Evolutionary conservation across 2,329 filamentous ascomycete species (phyloP).

Genomic region (Fonsecaea monophora): DNA sequence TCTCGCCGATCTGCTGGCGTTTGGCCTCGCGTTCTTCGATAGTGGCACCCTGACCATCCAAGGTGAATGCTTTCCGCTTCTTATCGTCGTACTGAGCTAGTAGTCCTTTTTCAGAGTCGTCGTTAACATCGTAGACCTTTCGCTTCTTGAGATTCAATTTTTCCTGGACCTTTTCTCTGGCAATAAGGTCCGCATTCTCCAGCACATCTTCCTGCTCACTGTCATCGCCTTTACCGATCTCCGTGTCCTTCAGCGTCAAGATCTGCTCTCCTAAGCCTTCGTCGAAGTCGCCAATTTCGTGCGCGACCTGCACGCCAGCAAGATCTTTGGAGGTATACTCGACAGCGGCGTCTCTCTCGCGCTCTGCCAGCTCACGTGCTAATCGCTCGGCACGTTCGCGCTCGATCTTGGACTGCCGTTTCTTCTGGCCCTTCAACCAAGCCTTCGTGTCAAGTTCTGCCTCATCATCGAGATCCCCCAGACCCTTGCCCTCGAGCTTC

Average conservation of each 20-base stretch:
- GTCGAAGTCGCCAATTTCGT: conserved; percentile 81
- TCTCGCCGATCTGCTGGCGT: conserved; percentile 62
- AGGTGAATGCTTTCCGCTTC: conserved; percentile 83
- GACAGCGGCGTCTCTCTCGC: conserved; percentile 70
- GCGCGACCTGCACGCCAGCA: conserved; percentile 87
- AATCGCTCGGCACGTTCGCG: conserved; percentile 71
- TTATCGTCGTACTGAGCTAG: conserved; percentile 96
- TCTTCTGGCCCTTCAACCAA: conserved; percentile 90
- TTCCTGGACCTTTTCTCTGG: conserved; percentile 60
- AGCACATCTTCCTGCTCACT: conserved; percentile 91
- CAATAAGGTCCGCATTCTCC: conserved; percentile 52
- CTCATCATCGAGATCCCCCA: conserved; percentile 76
- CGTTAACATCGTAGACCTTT: conserved; percentile 87
- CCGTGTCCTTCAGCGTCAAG: conserved; percentile 90
- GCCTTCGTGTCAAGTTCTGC: conserved; percentile 76
- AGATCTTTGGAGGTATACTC: conserved; percentile 87
- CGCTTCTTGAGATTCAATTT: conserved; percentile 90
- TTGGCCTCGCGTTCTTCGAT: conserved; percentile 67
- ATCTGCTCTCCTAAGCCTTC: conserved; percentile 74
- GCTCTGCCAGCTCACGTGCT: conserved; percentile 79
- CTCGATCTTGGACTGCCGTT: conserved; percentile 88
- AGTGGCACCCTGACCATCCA: conserved; percentile 77
- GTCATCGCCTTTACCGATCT: conserved; percentile 68
- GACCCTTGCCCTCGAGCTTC: conserved; percentile 78
- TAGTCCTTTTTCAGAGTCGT: conserved; percentile 72